phyloP scores from a whole-genome alignment of 2,329 filamentous ascomycete species.

The Trichoderma lentiforme region DNA sequence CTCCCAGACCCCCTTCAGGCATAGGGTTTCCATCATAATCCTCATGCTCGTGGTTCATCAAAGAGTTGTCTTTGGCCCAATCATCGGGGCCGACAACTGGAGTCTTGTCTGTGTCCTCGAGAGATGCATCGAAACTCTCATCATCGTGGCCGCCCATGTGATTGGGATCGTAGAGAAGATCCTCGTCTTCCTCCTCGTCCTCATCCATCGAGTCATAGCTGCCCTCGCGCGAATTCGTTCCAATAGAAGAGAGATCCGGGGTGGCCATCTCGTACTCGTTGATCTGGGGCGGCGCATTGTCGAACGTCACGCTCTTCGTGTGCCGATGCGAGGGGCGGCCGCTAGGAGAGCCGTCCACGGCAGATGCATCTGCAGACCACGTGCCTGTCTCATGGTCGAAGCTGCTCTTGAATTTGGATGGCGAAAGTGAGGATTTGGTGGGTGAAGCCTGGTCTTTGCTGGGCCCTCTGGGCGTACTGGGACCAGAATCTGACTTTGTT shows the following conservation, averaged over 20 bases:
- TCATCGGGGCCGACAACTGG: constrained; percentile 97
- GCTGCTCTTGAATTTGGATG: constrained; percentile 60
- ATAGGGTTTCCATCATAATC: constrained; percentile 67
- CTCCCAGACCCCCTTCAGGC: constrained; percentile 49
- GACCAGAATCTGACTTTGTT: constrained; percentile 24
- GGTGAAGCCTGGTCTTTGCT: constrained; percentile 74
- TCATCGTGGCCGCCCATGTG: constrained; percentile 56
- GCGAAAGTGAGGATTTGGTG: constrained; percentile 83
- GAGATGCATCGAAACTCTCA: constrained; percentile 91
- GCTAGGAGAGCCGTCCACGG: constrained; percentile 57
- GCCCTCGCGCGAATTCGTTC: constrained; percentile 84
- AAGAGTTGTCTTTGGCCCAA: constrained; percentile 73
- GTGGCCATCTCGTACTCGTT: constrained; percentile 99
- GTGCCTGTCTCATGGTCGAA: constrained; percentile 67
- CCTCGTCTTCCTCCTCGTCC: constrained; percentile 69
- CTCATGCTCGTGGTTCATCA: constrained; percentile 28
- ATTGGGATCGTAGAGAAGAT: constrained; percentile 54
- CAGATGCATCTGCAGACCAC: constrained; percentile 64
- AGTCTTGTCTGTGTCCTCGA: constrained; percentile 95
- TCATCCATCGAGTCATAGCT: constrained; percentile 87
- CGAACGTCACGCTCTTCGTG: constrained; percentile 96
- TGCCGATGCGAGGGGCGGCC: constrained; percentile 73
- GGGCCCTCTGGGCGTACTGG: constrained; percentile 47
- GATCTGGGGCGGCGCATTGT: constrained; percentile 85
- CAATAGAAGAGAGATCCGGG: constrained; percentile 88